Base-by-base conservation (phyloP, 306 rosid genomes). In the Casuarina cunninghamiana region DNA sequence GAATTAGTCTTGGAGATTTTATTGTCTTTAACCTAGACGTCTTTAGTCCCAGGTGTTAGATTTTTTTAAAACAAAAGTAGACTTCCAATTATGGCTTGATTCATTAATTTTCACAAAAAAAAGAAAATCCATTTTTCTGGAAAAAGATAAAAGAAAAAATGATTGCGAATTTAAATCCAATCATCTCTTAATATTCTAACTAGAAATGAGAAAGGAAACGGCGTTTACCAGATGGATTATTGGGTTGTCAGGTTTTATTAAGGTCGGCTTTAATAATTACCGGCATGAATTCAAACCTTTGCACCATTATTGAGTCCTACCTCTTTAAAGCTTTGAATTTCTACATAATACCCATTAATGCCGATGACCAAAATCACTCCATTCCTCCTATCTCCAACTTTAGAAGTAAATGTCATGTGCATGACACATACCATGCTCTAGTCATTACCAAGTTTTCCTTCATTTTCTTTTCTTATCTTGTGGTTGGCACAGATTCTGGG, bases 321-420 rank as follows among this genome's bases (percentile, higher is more conserved):
- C 65, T 58, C 65, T 3, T 37, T 10, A 37, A 37, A 62, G 6
- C 2, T 35, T 0, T 6, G 7, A 37, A 35, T 62, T 13, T 37
- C 37, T 7, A 62, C 35, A 62, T 37, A 35, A 32, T 35, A 32
- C 17, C 44, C 32, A 26, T 26, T 26, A 26, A 26, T 26, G 32
- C 32, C 32, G 32, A 26, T 26, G 32, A 26, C 32, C 32, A 26
- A 26, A 26, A 26, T 26, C 32, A 26, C 32, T 26, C 32, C 32
- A 26, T 26, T 2, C 42, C 2, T 2, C 7, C 6, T 11, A 61
- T 26, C 68, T 15, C 4, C 19, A 10, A 15, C 13, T 10, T 57
- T 9, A 63, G 78, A 72, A 61, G 77, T 54, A 53, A 79, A 82
- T 76, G 86, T 71, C 44, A 74, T 66, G 77, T 67, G 79, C 78